phyloP scores from a whole-genome alignment of 495 filamentous ascomycete species.

The Lindgomyces ingoldianus region DNA sequence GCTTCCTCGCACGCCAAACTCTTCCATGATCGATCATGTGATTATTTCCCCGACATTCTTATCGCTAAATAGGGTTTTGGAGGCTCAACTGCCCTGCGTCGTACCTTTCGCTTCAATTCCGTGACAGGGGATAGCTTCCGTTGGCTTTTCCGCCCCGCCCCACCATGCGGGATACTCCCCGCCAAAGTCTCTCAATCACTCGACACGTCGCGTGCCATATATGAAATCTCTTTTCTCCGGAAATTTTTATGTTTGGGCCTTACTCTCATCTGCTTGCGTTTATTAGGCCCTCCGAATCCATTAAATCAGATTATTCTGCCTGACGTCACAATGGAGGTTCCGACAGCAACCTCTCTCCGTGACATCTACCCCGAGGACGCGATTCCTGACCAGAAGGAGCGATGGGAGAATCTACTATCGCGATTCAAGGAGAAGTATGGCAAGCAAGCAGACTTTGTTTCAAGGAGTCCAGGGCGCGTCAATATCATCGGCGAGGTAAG shows the following conservation, averaged over 20 bases:
- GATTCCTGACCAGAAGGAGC: constrained; percentile 54
- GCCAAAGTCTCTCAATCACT: constrained; percentile 1
- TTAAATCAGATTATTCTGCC: not conserved
- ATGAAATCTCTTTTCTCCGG: constrained; percentile 10
- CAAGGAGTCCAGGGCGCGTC: constrained; percentile 88
- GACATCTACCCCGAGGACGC: constrained; percentile 71
- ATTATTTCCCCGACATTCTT: not conserved
- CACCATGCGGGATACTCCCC: constrained; percentile 15
- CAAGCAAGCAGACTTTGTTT: constrained; percentile 72
- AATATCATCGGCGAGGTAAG: constrained; percentile 90
- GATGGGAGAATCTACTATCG: constrained; percentile 72
- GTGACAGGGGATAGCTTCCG: constrained; percentile 11
- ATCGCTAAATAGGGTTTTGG: not conserved
- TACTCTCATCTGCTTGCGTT: not conserved
- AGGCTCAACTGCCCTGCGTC: constrained; percentile 17
- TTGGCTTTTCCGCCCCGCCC: too few relatives aligned
- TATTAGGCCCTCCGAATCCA: not conserved
- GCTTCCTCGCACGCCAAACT: not conserved
- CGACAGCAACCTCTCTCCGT: constrained; percentile 55
- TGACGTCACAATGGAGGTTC: constrained; percentile 40
- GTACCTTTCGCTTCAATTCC: constrained; percentile 8
- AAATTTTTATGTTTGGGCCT: not conserved
- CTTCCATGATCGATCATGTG: not conserved
- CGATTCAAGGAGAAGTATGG: constrained; percentile 75
- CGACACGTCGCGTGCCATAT: not conserved